These are phyloP conservation scores for Tetracladium maxilliforme DNA, from an alignment of 2,329 filamentous ascomycete genomes.

Conservation along the genomic window DNA sequence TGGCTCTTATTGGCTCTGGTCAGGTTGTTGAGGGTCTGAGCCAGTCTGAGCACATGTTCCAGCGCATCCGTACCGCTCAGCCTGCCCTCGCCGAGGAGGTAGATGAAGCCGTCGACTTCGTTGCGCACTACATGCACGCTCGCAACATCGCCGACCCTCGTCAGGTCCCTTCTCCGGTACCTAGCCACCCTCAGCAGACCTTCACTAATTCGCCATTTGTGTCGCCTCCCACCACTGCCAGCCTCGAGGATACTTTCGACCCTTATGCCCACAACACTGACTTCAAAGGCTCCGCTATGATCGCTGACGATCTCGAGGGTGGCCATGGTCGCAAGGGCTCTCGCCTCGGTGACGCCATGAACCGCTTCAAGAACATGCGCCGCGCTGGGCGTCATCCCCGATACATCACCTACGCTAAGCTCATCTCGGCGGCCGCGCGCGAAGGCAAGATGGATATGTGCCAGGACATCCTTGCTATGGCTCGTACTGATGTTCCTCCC, in stretches of 20 bases:
- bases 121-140: conserved; percentile 41
- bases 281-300: conserved; percentile 82
- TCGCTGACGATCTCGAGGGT: conserved; percentile 80
- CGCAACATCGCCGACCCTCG: conserved; percentile 40
- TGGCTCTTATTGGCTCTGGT: conserved; percentile 75
- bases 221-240: conserved; percentile 36
- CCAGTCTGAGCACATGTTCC: conserved; percentile 76
- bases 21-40: conserved; percentile 68
- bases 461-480: conserved; percentile 79
- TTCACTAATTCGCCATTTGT: conserved; percentile 35
- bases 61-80: conserved; percentile 55
- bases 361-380: conserved; percentile 83
- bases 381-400: conserved; percentile 81
- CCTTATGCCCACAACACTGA: conserved; percentile 85
- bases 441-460: conserved; percentile 70
- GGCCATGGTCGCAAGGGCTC: conserved; percentile 57
- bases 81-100: conserved; percentile 56
- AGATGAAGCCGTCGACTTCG: conserved; percentile 69
- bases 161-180: too few relatives aligned
- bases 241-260: conserved; percentile 72
- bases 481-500: conserved; percentile 75
- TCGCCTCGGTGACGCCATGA: conserved; percentile 66
- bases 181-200: conserved; percentile 30
- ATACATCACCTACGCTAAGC: conserved; percentile 93
- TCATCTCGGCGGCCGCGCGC: conserved; percentile 81